phyloP scores from a whole-genome alignment of 345 rosid genomes.

The Dipteronia sinensis region DNA sequence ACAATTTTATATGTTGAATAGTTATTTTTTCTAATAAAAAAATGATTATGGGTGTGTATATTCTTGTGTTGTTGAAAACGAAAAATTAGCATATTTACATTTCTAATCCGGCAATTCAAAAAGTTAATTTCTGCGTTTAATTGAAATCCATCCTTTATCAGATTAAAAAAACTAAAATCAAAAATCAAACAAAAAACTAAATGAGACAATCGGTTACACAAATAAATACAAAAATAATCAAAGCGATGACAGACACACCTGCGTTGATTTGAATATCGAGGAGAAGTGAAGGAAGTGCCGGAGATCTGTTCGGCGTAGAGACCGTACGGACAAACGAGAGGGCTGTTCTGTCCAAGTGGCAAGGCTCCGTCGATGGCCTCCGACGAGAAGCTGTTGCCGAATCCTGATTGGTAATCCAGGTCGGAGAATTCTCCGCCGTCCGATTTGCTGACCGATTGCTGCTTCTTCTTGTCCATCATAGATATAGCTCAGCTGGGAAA shows the following conservation, averaged over 20 bases:
- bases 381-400: constrained; percentile 73
- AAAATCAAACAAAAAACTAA: not conserved
- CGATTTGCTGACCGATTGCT: not conserved
- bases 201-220: not conserved
- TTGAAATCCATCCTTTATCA: too few species aligned
- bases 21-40: too few species aligned
- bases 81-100: too few species aligned
- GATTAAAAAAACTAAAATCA: not conserved
- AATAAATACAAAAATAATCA: not conserved
- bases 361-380: constrained; percentile 81
- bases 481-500: not conserved
- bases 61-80: too few species aligned
- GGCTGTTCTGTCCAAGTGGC: constrained; percentile 83
- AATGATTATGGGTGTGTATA: too few species aligned
- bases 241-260: constrained; percentile 34
- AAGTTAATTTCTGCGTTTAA: too few species aligned
- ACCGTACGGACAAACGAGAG: constrained; percentile 79
- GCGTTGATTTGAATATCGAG: constrained; percentile 77
- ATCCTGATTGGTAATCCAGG: constrained; percentile 58
- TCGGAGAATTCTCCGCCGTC: constrained; percentile 31
- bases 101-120: too few species aligned
- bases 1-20: too few species aligned
- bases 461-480: constrained; percentile 18
- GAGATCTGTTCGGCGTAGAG: constrained; percentile 99
- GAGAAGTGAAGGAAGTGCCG: constrained; percentile 93